Percentiles rank a stretch among this genome's conserved stretches.
Evolutionary conservation across 306 rosid genomes (phyloP).

Genomic region (Citrullus amarus): DNA sequence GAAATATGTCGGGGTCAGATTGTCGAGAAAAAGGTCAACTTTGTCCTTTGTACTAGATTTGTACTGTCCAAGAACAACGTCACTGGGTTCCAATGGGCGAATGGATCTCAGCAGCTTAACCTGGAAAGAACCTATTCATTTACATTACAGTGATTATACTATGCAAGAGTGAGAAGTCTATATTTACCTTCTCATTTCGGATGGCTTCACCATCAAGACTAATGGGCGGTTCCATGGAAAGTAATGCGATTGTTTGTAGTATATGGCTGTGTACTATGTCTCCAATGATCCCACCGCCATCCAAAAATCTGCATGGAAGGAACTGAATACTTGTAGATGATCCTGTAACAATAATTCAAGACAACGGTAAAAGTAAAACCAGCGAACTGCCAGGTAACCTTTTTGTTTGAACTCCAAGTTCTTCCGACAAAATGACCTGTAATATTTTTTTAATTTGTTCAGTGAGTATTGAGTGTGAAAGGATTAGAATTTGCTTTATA

Average conservation of each 20-base stretch:
- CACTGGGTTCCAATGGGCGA: slow-evolving; percentile 56
- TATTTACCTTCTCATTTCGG: slow-evolving; percentile 79
- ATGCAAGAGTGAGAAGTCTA: slow-evolving; percentile 7
- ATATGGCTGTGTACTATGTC: slow-evolving; percentile 87
- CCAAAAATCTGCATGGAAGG: slow-evolving; percentile 51
- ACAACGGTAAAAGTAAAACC: not conserved
- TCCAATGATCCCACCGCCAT: slow-evolving; percentile 74
- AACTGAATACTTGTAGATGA: not conserved
- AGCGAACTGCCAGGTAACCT: slow-evolving; percentile 28
- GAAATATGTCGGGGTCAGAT: slow-evolving; percentile 73
- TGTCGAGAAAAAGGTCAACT: slow-evolving; percentile 34
- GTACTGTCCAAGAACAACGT: slow-evolving; percentile 85
- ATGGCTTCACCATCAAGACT: slow-evolving; percentile 87
- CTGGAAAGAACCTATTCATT: slow-evolving; percentile 40
- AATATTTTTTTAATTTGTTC: not conserved
- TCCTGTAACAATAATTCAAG: not conserved
- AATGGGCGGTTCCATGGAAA: slow-evolving; percentile 93
- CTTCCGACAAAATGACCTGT: slow-evolving; percentile 79
- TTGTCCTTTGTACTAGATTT: slow-evolving; percentile 43
- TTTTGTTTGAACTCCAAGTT: slow-evolving; percentile 54
- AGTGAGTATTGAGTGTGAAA: not conserved
- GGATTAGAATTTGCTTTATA: not conserved
- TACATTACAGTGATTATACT: slow-evolving; percentile 5
- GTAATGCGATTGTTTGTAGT: slow-evolving; percentile 82
- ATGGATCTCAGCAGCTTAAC: slow-evolving; percentile 83